Percentiles rank a stretch among this genome's conserved stretches.
phyloP scores from a whole-genome alignment of 306 rosid genomes.

The Neltuma alba region DNA sequence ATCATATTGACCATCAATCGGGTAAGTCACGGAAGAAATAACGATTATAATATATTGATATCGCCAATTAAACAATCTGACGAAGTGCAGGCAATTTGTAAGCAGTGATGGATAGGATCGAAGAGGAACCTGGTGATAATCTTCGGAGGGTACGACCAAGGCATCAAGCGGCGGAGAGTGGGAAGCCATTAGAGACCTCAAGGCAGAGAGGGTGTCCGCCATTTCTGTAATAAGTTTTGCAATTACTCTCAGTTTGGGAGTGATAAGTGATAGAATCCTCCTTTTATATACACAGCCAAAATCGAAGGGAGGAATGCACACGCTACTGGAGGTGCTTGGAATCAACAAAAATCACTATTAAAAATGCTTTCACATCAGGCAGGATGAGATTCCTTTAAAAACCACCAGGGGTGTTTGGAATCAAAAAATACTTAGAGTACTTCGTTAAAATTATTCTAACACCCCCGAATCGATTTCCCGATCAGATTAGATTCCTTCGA shows the following conservation, averaged over 20 bases:
- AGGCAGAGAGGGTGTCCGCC: constrained; percentile 69
- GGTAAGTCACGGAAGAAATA: background rate
- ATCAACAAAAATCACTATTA: too few relatives aligned
- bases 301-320: background rate
- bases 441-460: too few relatives aligned
- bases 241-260: background rate
- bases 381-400: too few relatives aligned
- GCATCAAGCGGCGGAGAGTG: constrained; percentile 91
- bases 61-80: background rate
- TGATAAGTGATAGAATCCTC: background rate
- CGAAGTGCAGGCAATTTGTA: background rate
- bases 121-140: constrained; percentile 82
- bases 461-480: background rate
- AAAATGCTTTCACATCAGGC: too few relatives aligned
- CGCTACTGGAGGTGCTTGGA: too few relatives aligned
- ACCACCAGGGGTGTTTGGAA: too few relatives aligned
- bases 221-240: constrained; percentile 31
- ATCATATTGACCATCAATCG: background rate
- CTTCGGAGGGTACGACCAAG: constrained; percentile 91
- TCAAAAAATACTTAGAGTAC: too few relatives aligned
- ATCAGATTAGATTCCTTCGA: background rate
- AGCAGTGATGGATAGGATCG: constrained; percentile 5
- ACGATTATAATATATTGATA: background rate
- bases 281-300: background rate
- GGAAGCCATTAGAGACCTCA: constrained; percentile 82